Conservation (phyloP, 2,329 filamentous ascomycete genomes). For the Monosporascus sp. region DNA sequence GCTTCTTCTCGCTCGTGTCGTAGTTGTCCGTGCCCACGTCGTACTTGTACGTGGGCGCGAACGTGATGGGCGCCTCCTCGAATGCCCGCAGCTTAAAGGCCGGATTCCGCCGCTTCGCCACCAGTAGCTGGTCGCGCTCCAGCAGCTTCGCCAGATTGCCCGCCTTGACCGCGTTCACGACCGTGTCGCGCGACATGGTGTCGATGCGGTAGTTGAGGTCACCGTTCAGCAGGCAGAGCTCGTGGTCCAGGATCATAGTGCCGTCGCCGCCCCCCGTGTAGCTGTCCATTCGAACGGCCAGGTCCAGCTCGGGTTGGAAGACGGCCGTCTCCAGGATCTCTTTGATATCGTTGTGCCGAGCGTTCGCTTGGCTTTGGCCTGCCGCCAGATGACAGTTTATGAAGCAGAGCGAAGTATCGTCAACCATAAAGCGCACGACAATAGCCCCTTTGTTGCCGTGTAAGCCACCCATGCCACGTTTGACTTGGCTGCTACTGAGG, state of each 20-base stretch:
- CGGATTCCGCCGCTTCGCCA: constrained; percentile 83
- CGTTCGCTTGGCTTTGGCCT: constrained; percentile 82
- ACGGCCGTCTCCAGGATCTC: constrained; percentile 77
- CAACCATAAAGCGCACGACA: constrained; percentile 83
- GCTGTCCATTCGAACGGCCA: constrained; percentile 64
- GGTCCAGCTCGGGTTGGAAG: constrained; percentile 67
- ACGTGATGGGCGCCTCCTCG: constrained; percentile 83
- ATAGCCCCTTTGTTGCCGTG: constrained; percentile 97
- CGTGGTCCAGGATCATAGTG: constrained; percentile 90
- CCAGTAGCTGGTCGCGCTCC: constrained; percentile 87
- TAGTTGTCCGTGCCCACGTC: constrained; percentile 93
- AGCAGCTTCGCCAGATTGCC: constrained; percentile 81
- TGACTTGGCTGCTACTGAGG: constrained; percentile 76
- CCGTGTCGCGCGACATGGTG: constrained; percentile 89
- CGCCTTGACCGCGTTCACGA: constrained; percentile 76
- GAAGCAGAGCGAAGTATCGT: constrained; percentile 92
- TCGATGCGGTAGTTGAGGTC: constrained; percentile 98
- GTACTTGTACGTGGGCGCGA: constrained; percentile 97
- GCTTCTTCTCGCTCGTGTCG: constrained; percentile 90
- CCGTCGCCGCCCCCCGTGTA: constrained; percentile 93
- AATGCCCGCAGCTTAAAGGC: constrained; percentile 85
- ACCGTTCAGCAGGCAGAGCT: constrained; percentile 93
- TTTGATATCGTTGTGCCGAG: constrained; percentile 88
- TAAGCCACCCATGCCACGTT: constrained; percentile 90
- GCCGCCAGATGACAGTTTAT: constrained; percentile 96